Percentiles rank a stretch among this genome's conserved stretches.
phyloP scores from a whole-genome alignment of 1,284 basidiomycete species.

The Termitomyces sp. region DNA sequence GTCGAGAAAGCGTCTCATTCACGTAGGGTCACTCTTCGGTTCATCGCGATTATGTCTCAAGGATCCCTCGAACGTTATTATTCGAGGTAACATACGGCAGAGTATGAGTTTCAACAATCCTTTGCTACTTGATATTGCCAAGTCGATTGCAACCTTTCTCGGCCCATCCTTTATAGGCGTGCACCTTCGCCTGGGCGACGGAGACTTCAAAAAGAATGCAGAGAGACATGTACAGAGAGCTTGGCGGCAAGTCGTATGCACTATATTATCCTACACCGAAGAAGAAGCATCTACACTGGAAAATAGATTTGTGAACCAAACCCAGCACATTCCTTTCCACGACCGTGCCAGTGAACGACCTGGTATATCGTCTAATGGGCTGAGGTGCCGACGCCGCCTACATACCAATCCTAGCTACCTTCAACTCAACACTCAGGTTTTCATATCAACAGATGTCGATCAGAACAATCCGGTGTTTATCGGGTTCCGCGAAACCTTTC shows the following conservation, averaged over 20 bases:
- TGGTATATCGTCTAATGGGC: neutral
- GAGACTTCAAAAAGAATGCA: constrained; percentile 46
- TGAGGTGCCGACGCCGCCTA: constrained; percentile 31
- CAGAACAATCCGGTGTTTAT: constrained; percentile 40
- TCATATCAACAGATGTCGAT: constrained; percentile 64
- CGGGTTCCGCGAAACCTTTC: constrained; percentile 55
- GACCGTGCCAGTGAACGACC: neutral
- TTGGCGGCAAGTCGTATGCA: constrained; percentile 55
- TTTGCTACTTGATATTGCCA: constrained; percentile 37
- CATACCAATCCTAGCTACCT: constrained; percentile 32
- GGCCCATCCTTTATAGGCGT: constrained; percentile 55
- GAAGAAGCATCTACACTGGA: constrained; percentile 39
- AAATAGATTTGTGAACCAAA: constrained; percentile 11
- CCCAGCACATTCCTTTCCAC: neutral
- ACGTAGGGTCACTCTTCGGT: constrained; percentile 66
- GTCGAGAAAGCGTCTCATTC: constrained; percentile 44
- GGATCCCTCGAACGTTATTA: constrained; percentile 29
- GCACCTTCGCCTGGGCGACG: constrained; percentile 67
- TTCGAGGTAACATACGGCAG: constrained; percentile 44
- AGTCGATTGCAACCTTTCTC: constrained; percentile 39
- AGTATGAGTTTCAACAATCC: constrained; percentile 51
- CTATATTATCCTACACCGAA: constrained; percentile 35
- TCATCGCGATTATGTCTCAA: constrained; percentile 57
- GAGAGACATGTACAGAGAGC: constrained; percentile 38
- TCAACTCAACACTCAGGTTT: constrained; percentile 58